Evolutionary conservation across 345 rosid species (phyloP), one percentile per base, ranked within the genome.

Genomic region (Populus ilicifolia): DNA sequence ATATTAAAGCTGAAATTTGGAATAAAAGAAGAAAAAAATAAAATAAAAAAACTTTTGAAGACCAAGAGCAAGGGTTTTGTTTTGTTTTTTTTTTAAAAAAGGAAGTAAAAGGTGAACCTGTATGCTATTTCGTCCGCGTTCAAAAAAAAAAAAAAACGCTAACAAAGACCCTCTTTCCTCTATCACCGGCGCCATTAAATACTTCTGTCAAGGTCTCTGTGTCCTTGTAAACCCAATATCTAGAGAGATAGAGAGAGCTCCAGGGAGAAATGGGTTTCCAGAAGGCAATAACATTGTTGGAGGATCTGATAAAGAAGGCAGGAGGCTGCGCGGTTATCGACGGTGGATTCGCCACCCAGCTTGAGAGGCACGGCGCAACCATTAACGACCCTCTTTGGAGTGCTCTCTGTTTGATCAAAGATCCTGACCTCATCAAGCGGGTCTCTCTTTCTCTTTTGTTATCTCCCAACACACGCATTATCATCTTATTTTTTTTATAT

Each of bases 341-440:
- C 87, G 97, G 98, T 27, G 98, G 98, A 35, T 91, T 94, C 71
- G 97, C 98, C 11, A 92, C 97, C 13, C 98, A 93, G 89, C 94
- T 94, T 5, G 98, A 94, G 85, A 84, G 20, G 23, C 97, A 91
- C 41, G 97, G 98, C 30, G 97, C 97, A 56, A 79, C 88, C 80
- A 92, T 94, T 65, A 91, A 90, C 75, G 97, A 94, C 84, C 92
- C 97, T 75, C 86, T 94, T 48, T 94, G 98, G 97, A 92, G 98
- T 83, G 97, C 98, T 29, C 87, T 94, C 33, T 91, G 90, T 81
- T 84, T 92, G 81, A 91, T 94, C 86, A 89, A 83, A 76, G 87
- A 90, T 67, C 92, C 95, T 12, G 85, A 88, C 11, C 94, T 94
- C 78, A 83, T 94, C 80, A 86, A 89, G 70, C 82, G 79, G 88